phyloP scores from a whole-genome alignment of 768 basidiomycete species.

The Tylopilus felleus region DNA sequence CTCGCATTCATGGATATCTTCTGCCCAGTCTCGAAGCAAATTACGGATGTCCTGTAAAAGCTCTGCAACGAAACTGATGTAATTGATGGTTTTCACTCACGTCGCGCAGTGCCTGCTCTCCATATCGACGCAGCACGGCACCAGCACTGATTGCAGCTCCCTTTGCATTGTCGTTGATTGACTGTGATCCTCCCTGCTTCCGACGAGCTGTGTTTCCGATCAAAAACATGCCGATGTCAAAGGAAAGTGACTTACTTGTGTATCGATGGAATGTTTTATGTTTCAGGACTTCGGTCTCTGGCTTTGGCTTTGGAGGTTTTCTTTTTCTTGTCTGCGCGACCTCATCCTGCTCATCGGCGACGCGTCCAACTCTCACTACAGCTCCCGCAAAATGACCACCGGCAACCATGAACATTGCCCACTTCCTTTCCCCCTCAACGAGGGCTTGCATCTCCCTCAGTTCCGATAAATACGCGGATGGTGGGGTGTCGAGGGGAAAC shows the following conservation, averaged over 20 bases:
- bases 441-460: conserved; percentile 63
- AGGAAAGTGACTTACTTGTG: conserved; percentile 65
- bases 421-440: conserved; percentile 59
- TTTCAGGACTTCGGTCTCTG: conserved; percentile 75
- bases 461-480: conserved; percentile 52
- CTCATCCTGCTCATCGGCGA: conserved; percentile 41
- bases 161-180: conserved; percentile 88
- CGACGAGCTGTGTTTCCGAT: conserved; percentile 67
- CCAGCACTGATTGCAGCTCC: conserved; percentile 92
- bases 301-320: conserved; percentile 62
- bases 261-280: conserved; percentile 99
- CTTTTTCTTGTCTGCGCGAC: conserved; percentile 44
- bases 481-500: conserved; percentile 49
- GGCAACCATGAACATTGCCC: conserved; percentile 96
- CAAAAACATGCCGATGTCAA: conserved; percentile 1
- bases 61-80: neutral
- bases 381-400: conserved; percentile 98
- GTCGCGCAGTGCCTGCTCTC: conserved; percentile 89
- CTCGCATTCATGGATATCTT: conserved; percentile 84
- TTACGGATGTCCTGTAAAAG: conserved; percentile 75
- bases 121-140: conserved; percentile 89
- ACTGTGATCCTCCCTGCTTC: conserved; percentile 97
- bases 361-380: conserved; percentile 65
- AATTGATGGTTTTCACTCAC: conserved; percentile 43
- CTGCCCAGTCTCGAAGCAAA: conserved; percentile 79